Evolutionary conservation across 495 filamentous ascomycete species (phyloP), one percentile per base, ranked within the genome.

Genomic region (Aspergillus incahuasiensis): DNA sequence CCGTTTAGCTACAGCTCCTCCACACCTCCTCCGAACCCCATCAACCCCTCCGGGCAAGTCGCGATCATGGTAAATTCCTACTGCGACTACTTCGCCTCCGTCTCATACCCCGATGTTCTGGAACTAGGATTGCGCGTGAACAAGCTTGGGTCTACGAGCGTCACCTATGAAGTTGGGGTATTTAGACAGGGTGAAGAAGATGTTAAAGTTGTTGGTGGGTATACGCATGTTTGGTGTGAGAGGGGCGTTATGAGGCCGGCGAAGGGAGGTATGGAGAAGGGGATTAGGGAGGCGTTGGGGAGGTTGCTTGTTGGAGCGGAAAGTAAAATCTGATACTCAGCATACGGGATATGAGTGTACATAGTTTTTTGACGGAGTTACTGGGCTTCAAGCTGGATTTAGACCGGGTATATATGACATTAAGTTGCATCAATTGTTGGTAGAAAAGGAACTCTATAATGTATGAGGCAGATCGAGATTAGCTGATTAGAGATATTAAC

Each of bases 131-230:
- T 98, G 30, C 78, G 91, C 2, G 91, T 95, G 11, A 90, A 86
- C 55, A 89, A 86, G 64, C 75, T 98, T 5, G 89, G 91, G 1
- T 88, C 83, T 59, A 91, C 88, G 16, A 95, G 90, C 62, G 92
- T 94, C n/a, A 87, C 85, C 7, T 98, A 96, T 67, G 92, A 98
- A 63, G 81, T 95, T 32, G 92, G 86, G 3, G 80, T 98, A 12
- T 97, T 97, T 60, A 86, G 89, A 63, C 76, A 80, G 55, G 90
- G 82, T 0, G 71, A 85, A 34, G 83, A 89, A n/a, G 73, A 79
- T 28, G 89, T 92, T 2, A 89, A 86, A 67, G 88, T 90, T 50
- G 90, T 96, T 3, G 94, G 92, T 0, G 86, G 85, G 52, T 91
- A 94, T 66, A 82, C 87, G 8, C 92, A 96, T 72, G 92, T 97